Conservation (phyloP, 192 early-diverging fungal genomes). For the Linnemannia elongata region DNA sequence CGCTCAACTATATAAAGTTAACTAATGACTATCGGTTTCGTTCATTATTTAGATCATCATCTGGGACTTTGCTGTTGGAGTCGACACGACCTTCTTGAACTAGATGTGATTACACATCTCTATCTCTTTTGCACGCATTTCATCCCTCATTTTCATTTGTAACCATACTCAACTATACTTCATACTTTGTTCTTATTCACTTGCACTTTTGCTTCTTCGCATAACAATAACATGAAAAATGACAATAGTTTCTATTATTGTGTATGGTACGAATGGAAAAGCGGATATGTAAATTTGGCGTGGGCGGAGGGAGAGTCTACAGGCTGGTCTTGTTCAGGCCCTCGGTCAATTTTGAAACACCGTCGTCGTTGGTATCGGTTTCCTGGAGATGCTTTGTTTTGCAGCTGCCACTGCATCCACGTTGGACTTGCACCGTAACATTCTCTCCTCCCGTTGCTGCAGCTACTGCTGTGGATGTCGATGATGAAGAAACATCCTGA, state of each 20-base stretch:
- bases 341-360: background rate
- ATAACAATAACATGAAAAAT: too few relatives aligned
- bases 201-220: too few relatives aligned
- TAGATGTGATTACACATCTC: conserved; percentile 11
- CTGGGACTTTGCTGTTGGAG: conserved; percentile 77
- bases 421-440: background rate
- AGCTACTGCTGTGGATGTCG: background rate
- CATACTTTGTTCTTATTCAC: too few relatives aligned
- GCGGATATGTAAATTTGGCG: too few relatives aligned
- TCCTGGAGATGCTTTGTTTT: background rate
- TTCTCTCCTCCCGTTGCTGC: background rate
- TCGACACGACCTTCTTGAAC: conserved; percentile 68
- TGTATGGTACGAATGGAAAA: background rate
- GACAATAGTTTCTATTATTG: background rate
- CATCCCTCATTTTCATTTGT: background rate
- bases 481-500: background rate
- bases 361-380: background rate
- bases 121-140: background rate
- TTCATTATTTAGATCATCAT: conserved; percentile 65
- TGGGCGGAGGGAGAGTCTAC: background rate
- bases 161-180: background rate
- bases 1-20: background rate
- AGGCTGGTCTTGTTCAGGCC: background rate
- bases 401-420: background rate
- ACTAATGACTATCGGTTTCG: background rate